Percentiles rank a stretch among this genome's conserved stretches.
phyloP scores from a whole-genome alignment of 495 filamentous ascomycete species.

The Penicillium steckii region DNA sequence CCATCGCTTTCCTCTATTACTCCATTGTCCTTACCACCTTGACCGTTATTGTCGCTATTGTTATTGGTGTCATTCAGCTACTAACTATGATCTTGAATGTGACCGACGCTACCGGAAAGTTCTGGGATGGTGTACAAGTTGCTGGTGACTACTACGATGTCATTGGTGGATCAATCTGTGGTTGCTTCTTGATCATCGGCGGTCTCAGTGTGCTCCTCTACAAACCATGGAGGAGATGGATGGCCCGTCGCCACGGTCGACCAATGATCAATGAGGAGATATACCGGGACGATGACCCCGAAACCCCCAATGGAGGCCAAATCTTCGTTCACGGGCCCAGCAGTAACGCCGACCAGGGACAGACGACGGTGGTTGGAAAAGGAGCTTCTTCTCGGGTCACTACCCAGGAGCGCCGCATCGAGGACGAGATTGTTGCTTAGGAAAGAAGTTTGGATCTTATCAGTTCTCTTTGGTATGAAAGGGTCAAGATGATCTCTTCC shows the following conservation, averaged over 20 bases:
- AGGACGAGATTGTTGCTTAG: slow-evolving; percentile 22
- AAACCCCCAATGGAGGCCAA: background rate
- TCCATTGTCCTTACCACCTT: slow-evolving; percentile 84
- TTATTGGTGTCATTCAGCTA: slow-evolving; percentile 84
- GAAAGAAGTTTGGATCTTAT: too few relatives aligned
- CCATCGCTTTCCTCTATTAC: slow-evolving; percentile 88
- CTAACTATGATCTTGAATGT: slow-evolving; percentile 74
- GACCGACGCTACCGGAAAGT: slow-evolving; percentile 66
- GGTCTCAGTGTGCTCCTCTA: slow-evolving; percentile 69
- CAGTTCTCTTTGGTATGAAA: too few relatives aligned
- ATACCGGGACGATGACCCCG: slow-evolving; percentile 17
- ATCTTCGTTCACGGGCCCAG: background rate
- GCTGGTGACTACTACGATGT: slow-evolving; percentile 83
- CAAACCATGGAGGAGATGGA: slow-evolving; percentile 68
- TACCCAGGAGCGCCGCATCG: slow-evolving; percentile 13
- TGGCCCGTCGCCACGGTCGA: slow-evolving; percentile 46
- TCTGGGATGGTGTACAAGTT: slow-evolving; percentile 82
- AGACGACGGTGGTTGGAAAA: slow-evolving; percentile 14
- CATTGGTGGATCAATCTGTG: slow-evolving; percentile 82
- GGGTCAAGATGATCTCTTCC: too few relatives aligned
- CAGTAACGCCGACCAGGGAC: background rate
- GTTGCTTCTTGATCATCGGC: slow-evolving; percentile 76
- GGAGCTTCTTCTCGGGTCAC: slow-evolving; percentile 15
- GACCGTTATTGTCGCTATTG: slow-evolving; percentile 82
- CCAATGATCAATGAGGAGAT: slow-evolving; percentile 21